Percentiles rank a stretch among this genome's conserved stretches.
phyloP scores from a whole-genome alignment of 108 stramenopile genomes.

The Cyclotella choctawhatcheeana region DNA sequence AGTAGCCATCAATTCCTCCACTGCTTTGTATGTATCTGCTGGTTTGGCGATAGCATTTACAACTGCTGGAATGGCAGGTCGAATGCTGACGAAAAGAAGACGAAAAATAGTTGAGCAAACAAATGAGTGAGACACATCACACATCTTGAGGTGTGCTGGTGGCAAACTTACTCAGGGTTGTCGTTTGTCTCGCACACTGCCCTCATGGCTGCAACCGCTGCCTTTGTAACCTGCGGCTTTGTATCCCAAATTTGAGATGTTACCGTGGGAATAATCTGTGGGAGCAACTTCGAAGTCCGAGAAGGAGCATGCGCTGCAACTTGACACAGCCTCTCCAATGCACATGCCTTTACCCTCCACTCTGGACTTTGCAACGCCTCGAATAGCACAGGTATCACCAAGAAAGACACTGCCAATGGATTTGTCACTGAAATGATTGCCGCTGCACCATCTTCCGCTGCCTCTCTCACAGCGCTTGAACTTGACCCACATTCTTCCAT shows the following conservation, averaged over 20 bases:
- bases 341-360: conserved; percentile 84
- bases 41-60: conserved; percentile 93
- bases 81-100: conserved; percentile 31
- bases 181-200: conserved; percentile 83
- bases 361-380: conserved; percentile 76
- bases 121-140: not conserved
- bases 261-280: conserved; percentile 87
- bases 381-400: conserved; percentile 79
- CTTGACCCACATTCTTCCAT: conserved; percentile 83
- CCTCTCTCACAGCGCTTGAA: conserved; percentile 72
- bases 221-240: conserved; percentile 92
- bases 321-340: conserved; percentile 75
- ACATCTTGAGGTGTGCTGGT: not conserved
- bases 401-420: conserved; percentile 66
- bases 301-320: conserved; percentile 62
- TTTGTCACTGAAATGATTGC: conserved; percentile 71
- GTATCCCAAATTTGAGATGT: conserved; percentile 92
- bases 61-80: conserved; percentile 87
- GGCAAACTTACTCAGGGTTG: conserved; percentile 67
- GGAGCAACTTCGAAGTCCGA: conserved; percentile 73
- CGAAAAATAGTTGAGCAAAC: not conserved
- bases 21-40: conserved; percentile 88
- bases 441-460: conserved; percentile 76
- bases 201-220: conserved; percentile 72
- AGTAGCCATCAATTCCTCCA: conserved; percentile 92